Evolutionary conservation across 2,329 filamentous ascomycete species (phyloP), one percentile per base, ranked within the genome.

Genomic region (Sporothrix brasiliensis): DNA sequence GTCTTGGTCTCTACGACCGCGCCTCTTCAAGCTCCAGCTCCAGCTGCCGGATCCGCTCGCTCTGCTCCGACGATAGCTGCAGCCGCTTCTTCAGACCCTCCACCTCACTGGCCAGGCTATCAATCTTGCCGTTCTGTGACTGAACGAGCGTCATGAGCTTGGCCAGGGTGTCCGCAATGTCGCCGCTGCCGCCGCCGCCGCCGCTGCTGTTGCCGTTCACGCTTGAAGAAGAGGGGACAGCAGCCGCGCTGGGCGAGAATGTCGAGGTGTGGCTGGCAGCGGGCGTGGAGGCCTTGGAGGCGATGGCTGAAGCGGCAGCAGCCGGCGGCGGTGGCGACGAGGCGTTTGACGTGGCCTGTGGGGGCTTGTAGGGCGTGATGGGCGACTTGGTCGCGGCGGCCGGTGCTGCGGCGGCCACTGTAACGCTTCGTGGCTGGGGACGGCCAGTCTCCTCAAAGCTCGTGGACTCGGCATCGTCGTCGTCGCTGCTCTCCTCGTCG

Each of bases 381-480:
- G 27, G 82, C 79, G 85, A 85, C 49, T 84, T 76, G 30, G 60
- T 65, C 7, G 60, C 67, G 4, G 63, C 61, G 9, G 68, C 54
- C 13, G 65, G 54, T 3, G 58, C 67, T 4, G 65, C 60, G 11
- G 71, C 67, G 3, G 65, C 60, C 4, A 50, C 44, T 9, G 60
- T 24, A n/a, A 76, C 73, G 19, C 78, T 75, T 61, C 91, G 89
- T 75, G 92, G 90, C 13, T 87, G 82, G 24, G 92, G 92, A 77
- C 92, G 93, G 44, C 90, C 80, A 44, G 95, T 86, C 77, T 97
- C 93, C 78, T 97, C 94, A 75, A 97, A 97, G 81, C 90, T 92
- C 0, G 92, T 94, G 39, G 87, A 85, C 71, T 92, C 90, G 61
- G 74, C 77, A n/a, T 76, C 87, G 13, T 88, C 86, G 10, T 77